Base-by-base conservation (phyloP, 768 basidiomycete genomes). In the Rhodotorula paludigena region DNA sequence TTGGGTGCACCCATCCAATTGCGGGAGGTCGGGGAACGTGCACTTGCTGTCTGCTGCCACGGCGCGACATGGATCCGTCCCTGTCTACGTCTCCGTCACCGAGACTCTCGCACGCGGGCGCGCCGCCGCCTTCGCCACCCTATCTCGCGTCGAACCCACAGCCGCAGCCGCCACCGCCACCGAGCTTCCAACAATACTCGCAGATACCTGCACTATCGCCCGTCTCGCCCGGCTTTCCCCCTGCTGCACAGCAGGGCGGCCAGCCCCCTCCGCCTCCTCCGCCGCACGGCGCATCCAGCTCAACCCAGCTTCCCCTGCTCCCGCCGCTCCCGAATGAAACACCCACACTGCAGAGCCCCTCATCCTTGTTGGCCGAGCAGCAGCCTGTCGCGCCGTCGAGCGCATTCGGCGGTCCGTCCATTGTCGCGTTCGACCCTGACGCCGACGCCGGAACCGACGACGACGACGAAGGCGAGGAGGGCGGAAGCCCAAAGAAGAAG, bases 391-490 rank as follows among this genome's bases (percentile, higher is more conserved):
- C 49, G 49, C 32, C 32, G 49, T 6, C 23, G 21, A 30, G 33
- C 20, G 41, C 11, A 20, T 20, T 11, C 41, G 12, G 41, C 11
- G 12, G 41, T 38, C 36, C 57, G 0, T 55, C 66, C 16, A 72
- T 72, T 28, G 42, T 72, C 16, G 63, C 63, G 18, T 72, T 63
- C 57, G 71, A 72, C 49, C 71, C 71, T 21, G 47, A 66, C 38
- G 63, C 63, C 3, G 63, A n/a, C n/a, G n/a, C 30, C 23, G 54
- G 54, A 5, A 39, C 54, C 18, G 68, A 69, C 45, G 67, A 67
- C n/a, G 65, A 66, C 28, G 75, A 69, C 9, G 90, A 91, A 52
- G 89, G 89, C 63, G 88, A 88, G 28, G 87, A 86, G 75, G 88
- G 87, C 77, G 85, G 85, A 68, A 86, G 48, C 0, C 25, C 59